Evolutionary conservation across 1,284 basidiomycete genomes (phyloP).

Genomic region (Ganoderma lucidum): DNA sequence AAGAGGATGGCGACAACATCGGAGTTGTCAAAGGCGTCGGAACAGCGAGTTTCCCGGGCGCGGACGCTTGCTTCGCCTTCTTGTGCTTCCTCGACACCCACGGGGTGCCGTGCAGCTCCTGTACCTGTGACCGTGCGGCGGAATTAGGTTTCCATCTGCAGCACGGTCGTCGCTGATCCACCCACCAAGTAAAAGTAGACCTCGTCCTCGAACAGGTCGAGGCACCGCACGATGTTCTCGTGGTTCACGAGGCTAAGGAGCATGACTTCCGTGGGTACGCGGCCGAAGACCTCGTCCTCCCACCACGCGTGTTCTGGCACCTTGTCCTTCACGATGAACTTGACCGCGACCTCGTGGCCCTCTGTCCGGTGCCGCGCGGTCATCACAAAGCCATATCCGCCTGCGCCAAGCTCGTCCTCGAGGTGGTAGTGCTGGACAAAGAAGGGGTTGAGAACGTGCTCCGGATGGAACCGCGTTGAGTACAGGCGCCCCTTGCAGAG

Average conservation of each 20-base stretch:
- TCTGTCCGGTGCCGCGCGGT: conserved; percentile 68
- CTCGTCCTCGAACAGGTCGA: conserved; percentile 86
- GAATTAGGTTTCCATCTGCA: conserved; percentile 13
- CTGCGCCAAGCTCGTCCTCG: conserved; percentile 85
- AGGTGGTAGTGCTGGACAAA: conserved; percentile 78
- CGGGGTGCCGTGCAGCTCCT: conserved; percentile 91
- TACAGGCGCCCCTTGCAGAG: conserved; percentile 46
- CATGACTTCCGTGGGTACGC: conserved; percentile 84
- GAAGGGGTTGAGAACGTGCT: conserved; percentile 68
- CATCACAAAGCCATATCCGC: conserved; percentile 94
- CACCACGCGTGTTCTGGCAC: conserved; percentile 85
- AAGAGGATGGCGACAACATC: conserved; percentile 47
- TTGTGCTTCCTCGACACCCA: conserved; percentile 60
- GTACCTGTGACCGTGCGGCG: conserved; percentile 61
- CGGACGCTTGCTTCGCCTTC: conserved; percentile 39
- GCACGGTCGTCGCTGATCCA: conserved; percentile 29
- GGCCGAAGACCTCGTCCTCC: conserved; percentile 65
- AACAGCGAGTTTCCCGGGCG: conserved; percentile 39
- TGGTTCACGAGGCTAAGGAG: conserved; percentile 81
- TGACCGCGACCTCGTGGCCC: conserved; percentile 84
- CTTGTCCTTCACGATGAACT: conserved; percentile 90
- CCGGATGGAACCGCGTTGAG: conserved; percentile 66
- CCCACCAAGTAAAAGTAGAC: conserved; percentile 88
- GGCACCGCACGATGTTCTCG: conserved; percentile 82
- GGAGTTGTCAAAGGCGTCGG: conserved; percentile 46